Base-by-base conservation (phyloP, 805 yeast species). In the Cyberlindnera bimundalis region DNA sequence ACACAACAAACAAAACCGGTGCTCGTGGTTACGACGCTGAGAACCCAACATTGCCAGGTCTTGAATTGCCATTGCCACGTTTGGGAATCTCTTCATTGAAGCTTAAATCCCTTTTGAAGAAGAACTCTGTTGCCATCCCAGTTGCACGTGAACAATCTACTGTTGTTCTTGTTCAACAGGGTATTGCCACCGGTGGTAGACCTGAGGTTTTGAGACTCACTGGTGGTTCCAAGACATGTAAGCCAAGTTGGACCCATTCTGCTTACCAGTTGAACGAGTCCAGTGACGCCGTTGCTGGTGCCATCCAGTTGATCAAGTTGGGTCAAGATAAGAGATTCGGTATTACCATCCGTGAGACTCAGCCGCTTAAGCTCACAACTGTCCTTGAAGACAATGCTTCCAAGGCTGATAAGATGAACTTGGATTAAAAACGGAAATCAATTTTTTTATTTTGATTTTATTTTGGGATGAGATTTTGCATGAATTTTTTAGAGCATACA, bases 241-340 rank as follows among this genome's bases (percentile, higher is more conserved):
- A 75, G 45, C 90, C 96, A 53, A 78, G 87, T 51, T 93, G 95
- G 93, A 83, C 85, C 32, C 96, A 90, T 60, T 86, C 96, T 20
- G 68, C 75, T 30, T 80, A 70, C 65, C 81, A 81, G 61, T 64
- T 91, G 41, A 62, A 71, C 23, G 78, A 76, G 33, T 65, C 68
- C 6, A 70, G 59, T 28, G 54, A 62, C 7, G 35, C 54, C n/a
- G 61, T 65, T 24, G 62, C 70, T 40, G 74, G 76, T 40, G 71
- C 80, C 32, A 59, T 68, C 46, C 74, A 78, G 45, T 68, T 85
- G 59, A 72, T 76, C 41, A 72, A 76, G 46, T 65, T 84, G 53
- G 66, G 76, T 20, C 78, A 79, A 60, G 91, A 83, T 58, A 68
- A 72, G 52, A 73, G 86, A 62, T 82, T 81, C 50, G 91, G 91